These are phyloP conservation scores for Penicillium flavigenum DNA, from an alignment of 495 filamentous ascomycete genomes.

Conservation along the genomic window DNA sequence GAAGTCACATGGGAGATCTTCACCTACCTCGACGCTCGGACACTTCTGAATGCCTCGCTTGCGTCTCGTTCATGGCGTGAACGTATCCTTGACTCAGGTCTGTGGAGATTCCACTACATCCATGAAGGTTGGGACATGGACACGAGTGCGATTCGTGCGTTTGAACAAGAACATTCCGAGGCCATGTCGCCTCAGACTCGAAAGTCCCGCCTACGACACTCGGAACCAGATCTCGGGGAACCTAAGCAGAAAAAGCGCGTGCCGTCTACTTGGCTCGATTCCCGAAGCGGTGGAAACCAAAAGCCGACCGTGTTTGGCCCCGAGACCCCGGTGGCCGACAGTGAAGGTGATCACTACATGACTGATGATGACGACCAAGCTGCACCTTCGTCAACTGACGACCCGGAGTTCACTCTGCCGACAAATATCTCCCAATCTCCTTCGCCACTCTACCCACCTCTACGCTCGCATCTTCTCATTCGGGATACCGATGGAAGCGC, in stretches of 20 bases:
- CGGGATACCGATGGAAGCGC: slow-evolving; percentile 36
- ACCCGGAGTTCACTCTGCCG: slow-evolving; percentile 8
- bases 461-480: slow-evolving; percentile 36
- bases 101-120: slow-evolving; percentile 82
- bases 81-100: slow-evolving; percentile 74
- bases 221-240: slow-evolving; percentile 48
- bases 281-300: slow-evolving; percentile 25
- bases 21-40: slow-evolving; percentile 73
- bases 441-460: slow-evolving; percentile 23
- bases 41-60: slow-evolving; percentile 72
- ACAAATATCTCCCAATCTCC: slow-evolving; percentile 14
- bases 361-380: slow-evolving; percentile 38
- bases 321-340: slow-evolving; percentile 42
- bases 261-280: slow-evolving; percentile 43
- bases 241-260: slow-evolving; percentile 54
- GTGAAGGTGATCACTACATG: slow-evolving; percentile 50
- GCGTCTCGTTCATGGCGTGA: slow-evolving; percentile 80
- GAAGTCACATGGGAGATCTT: slow-evolving; percentile 89
- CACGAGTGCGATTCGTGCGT: slow-evolving; percentile 59
- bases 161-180: slow-evolving; percentile 60
- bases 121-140: slow-evolving; percentile 82
- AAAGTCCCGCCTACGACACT: slow-evolving; percentile 44
- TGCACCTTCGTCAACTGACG: slow-evolving; percentile 7
- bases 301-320: slow-evolving; percentile 12
- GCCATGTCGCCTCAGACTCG: slow-evolving; percentile 42